Evolutionary conservation across 768 basidiomycete species (phyloP).

Genomic region (Nidularia pulvinata): DNA sequence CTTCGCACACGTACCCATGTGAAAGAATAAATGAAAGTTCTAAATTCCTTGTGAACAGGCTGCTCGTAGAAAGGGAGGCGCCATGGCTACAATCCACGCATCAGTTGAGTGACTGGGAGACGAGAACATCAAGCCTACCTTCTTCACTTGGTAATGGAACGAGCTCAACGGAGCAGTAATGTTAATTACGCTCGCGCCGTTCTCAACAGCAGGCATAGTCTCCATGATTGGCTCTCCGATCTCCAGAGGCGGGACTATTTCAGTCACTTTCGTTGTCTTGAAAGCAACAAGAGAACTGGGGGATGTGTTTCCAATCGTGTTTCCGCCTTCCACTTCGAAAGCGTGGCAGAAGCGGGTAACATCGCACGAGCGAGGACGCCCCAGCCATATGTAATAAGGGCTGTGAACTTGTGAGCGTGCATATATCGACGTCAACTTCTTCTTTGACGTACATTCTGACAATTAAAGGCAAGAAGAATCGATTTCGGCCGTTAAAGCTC

Average conservation of each 20-base stretch:
- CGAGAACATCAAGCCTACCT: slow-evolving; percentile 23
- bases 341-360: slow-evolving; percentile 54
- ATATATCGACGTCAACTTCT: background rate
- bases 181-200: slow-evolving; percentile 36
- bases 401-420: slow-evolving; percentile 19
- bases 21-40: slow-evolving; percentile 65
- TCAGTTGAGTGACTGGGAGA: slow-evolving; percentile 1
- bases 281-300: slow-evolving; percentile 35
- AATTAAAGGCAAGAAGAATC: slow-evolving; percentile 65
- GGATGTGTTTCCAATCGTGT: slow-evolving; percentile 40
- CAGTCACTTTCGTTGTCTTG: slow-evolving; percentile 28
- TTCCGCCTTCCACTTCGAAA: slow-evolving; percentile 66
- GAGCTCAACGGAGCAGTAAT: slow-evolving; percentile 56
- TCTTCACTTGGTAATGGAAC: slow-evolving; percentile 61
- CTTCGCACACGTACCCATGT: slow-evolving; percentile 41
- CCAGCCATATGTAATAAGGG: slow-evolving; percentile 78
- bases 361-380: slow-evolving; percentile 62
- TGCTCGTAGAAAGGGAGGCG: slow-evolving; percentile 72
- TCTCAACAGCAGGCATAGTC: background rate
- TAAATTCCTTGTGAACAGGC: slow-evolving; percentile 65
- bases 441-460: slow-evolving; percentile 47
- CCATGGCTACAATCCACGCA: slow-evolving; percentile 41
- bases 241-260: slow-evolving; percentile 35
- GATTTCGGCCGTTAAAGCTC: slow-evolving; percentile 72
- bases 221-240: slow-evolving; percentile 35